Percentiles rank a stretch among this genome's conserved stretches.
Evolutionary conservation across 192 early-diverging fungal species (phyloP).

Genomic region (Coemansia sp.): DNA sequence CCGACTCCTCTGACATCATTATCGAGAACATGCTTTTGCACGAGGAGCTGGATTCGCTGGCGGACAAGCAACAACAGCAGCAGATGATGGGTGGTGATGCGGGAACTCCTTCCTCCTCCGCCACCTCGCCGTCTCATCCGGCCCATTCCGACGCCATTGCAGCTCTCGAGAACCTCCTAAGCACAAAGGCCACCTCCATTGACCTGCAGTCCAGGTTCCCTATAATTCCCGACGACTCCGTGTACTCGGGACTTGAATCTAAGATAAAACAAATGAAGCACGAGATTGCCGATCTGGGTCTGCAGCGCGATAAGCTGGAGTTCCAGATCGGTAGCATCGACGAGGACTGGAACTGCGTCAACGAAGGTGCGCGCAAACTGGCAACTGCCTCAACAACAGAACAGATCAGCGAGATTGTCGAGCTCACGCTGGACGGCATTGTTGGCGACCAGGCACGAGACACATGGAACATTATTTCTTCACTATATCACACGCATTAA

Average conservation of each 20-base stretch:
- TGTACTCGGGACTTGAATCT: slow-evolving; percentile 39
- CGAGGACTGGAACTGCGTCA: slow-evolving; percentile 53
- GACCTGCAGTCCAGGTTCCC: slow-evolving; percentile 31
- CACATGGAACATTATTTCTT: slow-evolving; percentile 37
- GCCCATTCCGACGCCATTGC: slow-evolving; percentile 20
- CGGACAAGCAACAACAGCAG: slow-evolving; percentile 8
- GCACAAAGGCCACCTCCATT: slow-evolving; percentile 13
- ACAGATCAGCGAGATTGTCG: slow-evolving; percentile 19
- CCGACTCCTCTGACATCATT: slow-evolving; percentile 41
- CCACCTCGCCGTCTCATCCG: neutral
- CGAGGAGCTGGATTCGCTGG: slow-evolving; percentile 22
- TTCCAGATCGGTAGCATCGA: slow-evolving; percentile 54
- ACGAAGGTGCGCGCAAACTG: slow-evolving; percentile 33
- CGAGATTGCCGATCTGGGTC: slow-evolving; percentile 43
- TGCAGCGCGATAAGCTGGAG: slow-evolving; percentile 49
- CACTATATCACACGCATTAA: slow-evolving; percentile 16
- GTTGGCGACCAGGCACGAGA: slow-evolving; percentile 50
- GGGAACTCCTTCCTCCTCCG: neutral
- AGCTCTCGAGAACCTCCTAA: slow-evolving; percentile 27
- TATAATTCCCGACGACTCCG: slow-evolving; percentile 46
- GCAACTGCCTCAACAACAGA: slow-evolving; percentile 14
- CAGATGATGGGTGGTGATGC: neutral
- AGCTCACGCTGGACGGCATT: slow-evolving; percentile 45
- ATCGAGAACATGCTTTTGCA: slow-evolving; percentile 50
- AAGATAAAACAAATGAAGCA: slow-evolving; percentile 39